Conservation (phyloP, 164 flowering plant genomes). For the Tetracentron sinense region DNA sequence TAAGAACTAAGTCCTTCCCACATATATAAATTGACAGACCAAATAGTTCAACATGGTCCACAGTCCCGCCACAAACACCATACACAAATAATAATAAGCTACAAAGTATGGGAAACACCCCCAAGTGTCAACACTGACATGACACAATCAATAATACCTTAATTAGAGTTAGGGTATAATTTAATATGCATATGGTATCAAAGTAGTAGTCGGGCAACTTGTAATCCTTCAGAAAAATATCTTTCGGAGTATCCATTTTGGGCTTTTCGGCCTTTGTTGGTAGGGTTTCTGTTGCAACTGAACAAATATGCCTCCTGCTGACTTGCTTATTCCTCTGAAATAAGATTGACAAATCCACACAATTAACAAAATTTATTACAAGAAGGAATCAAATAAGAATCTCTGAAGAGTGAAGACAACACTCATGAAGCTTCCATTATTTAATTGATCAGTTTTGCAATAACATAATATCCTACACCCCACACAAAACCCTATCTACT, state of each 20-base stretch:
- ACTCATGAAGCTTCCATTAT: no score
- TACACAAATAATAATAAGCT: no score
- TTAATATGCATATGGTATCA: slow-evolving; percentile 53
- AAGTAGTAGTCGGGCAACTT: slow-evolving; percentile 87
- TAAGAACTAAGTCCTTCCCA: no score
- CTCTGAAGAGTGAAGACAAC: neutral
- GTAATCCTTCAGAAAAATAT: slow-evolving; percentile 86
- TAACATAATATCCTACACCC: neutral
- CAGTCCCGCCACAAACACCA: no score
- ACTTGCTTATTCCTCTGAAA: slow-evolving; percentile 42
- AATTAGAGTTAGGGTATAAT: no score
- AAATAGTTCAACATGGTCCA: neutral
- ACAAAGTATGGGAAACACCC: no score
- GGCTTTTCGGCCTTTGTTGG: slow-evolving; percentile 51
- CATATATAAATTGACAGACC: neutral
- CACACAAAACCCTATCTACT: no score
- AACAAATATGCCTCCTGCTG: slow-evolving; percentile 53
- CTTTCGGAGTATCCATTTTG: slow-evolving; percentile 84
- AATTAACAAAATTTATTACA: slow-evolving; percentile 1
- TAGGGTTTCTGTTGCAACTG: slow-evolving; percentile 64
- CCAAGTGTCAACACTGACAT: no score
- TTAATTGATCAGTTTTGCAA: no score
- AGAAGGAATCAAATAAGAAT: neutral
- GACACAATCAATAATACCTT: no score
- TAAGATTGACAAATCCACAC: slow-evolving; percentile 8